Evolutionary conservation across 2,329 filamentous ascomycete species (phyloP).

Genomic region (Ilyonectria robusta): DNA sequence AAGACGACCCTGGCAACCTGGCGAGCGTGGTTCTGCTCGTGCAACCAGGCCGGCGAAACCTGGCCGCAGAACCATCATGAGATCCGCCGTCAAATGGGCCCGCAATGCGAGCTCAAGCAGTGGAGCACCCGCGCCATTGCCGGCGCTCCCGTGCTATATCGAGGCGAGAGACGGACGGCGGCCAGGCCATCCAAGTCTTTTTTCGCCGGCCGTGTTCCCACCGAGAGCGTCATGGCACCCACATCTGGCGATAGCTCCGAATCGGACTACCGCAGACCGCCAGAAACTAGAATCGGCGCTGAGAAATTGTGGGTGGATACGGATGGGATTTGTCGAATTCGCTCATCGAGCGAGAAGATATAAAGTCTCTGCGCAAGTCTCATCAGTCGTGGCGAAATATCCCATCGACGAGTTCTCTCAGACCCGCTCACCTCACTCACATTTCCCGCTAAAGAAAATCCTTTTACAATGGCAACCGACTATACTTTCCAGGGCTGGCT

Average conservation of each 20-base stretch:
- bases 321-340: constrained; percentile 11
- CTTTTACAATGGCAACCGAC: constrained; percentile 11
- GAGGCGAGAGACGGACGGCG: no score
- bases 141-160: no score
- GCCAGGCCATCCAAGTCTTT: no score
- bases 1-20: background rate
- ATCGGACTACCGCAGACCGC: background rate
- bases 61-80: no score
- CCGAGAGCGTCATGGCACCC: background rate
- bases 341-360: background rate
- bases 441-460: no score
- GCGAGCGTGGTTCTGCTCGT: no score
- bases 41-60: no score
- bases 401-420: constrained; percentile 49
- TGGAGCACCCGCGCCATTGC: no score
- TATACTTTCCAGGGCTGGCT: constrained; percentile 57
- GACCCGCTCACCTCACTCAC: background rate
- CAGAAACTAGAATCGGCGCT: constrained; percentile 16
- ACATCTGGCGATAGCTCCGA: background rate
- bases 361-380: background rate
- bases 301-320: constrained; percentile 38
- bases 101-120: no score
- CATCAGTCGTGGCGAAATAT: background rate
- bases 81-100: no score
- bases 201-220: background rate